Evolutionary conservation across 805 yeast species (phyloP), one percentile per base, ranked within the genome.

Genomic region (Komagataella mondaviorum): DNA sequence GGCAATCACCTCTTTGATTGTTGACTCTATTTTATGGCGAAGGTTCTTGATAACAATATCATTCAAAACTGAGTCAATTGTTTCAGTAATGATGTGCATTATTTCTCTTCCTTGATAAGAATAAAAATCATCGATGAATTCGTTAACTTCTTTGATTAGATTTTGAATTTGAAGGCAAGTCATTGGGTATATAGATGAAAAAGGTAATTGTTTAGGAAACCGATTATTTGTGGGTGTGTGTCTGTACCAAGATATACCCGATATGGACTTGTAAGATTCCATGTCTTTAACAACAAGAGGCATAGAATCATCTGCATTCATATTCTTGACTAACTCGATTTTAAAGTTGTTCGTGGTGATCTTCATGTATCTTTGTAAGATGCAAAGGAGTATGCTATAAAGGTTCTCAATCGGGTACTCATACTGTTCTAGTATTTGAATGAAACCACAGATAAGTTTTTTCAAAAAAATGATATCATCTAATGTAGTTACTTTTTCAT

Each of bases 1-100:
- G 0, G 96, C 84, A 23, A 88, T 77, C 57, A 88, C 90, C 65
- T 91, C 98, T 61, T 95, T 86, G 55, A 89, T 85, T 10, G 83
- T 78, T 2, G 89, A 75, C 56, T 79, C 76, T 49, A 85, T 74
- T 54, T 81, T 80, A 12, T 75, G 72, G 52, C 77, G 73, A 48
- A 86, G 77, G 54, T 82, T 78, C 45, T 71, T 71, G 57, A 88
- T 76, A 1, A 91, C 85, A 1, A 86, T 78, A 47, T 77, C 75
- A 17, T 77, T 75, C 55, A 90, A 71, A n/a, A 88, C 77, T 20
- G 69, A 63, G 60, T 93, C 97, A 51, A 89, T 73, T 1, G 83
- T 71, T 7, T 70, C 71, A 49, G 85, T 70, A 18, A 83, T 73
- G 44, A 80, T 77, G 51, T 83, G 81, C 47, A 84, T 71, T 23